Evolutionary conservation across 768 basidiomycete genomes (phyloP).

Genomic region (Polyporus arcularius): DNA sequence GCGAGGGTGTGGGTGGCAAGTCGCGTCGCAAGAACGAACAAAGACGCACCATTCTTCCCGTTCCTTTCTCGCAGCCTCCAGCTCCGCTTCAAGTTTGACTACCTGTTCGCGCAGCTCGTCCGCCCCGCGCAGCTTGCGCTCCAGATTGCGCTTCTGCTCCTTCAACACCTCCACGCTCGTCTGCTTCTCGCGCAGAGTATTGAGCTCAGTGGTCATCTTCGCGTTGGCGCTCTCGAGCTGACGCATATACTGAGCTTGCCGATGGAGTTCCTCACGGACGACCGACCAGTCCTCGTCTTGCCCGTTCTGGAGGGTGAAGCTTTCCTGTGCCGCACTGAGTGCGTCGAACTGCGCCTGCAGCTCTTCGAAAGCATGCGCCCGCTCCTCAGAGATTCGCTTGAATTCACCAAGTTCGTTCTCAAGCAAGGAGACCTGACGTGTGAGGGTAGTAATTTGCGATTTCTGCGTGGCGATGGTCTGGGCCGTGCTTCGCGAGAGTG

Average conservation of each 20-base stretch:
- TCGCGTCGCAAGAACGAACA: not conserved
- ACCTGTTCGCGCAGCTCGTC: constrained; percentile 60
- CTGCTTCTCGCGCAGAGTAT: constrained; percentile 53
- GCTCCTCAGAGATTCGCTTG: constrained; percentile 43
- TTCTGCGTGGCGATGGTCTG: constrained; percentile 54
- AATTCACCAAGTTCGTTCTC: constrained; percentile 49
- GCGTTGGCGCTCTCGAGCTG: constrained; percentile 61
- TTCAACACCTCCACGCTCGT: constrained; percentile 66
- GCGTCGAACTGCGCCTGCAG: constrained; percentile 54
- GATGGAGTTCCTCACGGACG: constrained; percentile 67
- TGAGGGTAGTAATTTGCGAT: constrained; percentile 50
- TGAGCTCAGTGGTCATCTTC: constrained; percentile 55
- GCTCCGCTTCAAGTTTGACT: constrained; percentile 60
- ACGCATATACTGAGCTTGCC: constrained; percentile 62
- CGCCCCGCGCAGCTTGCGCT: constrained; percentile 48
- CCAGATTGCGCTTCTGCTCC: constrained; percentile 72
- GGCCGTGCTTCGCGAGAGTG: constrained; percentile 47
- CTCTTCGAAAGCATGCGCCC: constrained; percentile 39
- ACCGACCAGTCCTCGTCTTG: constrained; percentile 63
- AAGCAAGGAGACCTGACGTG: constrained; percentile 46
- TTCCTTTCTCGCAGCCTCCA: constrained; percentile 60
- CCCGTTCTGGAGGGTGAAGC: constrained; percentile 25
- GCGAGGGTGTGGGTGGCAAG: not conserved
- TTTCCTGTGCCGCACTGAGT: constrained; percentile 37
- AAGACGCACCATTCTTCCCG: constrained; percentile 56